Conservation (phyloP, 2,329 filamentous ascomycete genomes). For the Phialophora verrucosa region DNA sequence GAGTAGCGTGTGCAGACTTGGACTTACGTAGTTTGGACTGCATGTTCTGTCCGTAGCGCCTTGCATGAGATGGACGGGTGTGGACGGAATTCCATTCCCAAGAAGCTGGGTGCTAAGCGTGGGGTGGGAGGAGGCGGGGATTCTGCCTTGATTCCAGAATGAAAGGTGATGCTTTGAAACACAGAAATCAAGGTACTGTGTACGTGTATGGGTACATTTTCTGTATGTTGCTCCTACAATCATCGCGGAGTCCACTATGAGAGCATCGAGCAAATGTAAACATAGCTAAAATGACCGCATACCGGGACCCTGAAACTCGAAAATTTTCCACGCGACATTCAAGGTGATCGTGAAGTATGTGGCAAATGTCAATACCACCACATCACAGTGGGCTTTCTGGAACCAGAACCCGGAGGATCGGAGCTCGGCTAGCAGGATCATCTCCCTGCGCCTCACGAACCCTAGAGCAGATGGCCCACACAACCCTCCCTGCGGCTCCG, state of each 20-base stretch:
- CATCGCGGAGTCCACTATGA: neutral
- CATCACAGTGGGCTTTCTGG: neutral
- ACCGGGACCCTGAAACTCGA: neutral
- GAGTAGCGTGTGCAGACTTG: too few species aligned
- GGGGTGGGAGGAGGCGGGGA: too few species aligned
- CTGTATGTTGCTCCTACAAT: neutral
- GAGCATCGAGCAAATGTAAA: neutral
- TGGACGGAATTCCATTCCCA: neutral
- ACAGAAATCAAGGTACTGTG: neutral
- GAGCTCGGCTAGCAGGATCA: neutral
- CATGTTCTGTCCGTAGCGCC: conserved; percentile 1
- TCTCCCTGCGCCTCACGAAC: neutral
- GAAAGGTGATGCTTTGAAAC: too few species aligned
- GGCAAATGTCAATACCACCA: neutral
- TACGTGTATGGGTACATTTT: neutral
- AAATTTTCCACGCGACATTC: neutral
- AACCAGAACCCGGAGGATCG: neutral
- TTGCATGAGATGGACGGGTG: neutral
- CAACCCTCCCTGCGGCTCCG: neutral
- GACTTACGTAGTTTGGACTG: too few species aligned
- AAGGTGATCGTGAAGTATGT: neutral
- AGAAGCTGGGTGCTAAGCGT: neutral
- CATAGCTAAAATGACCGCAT: neutral
- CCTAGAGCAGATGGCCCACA: conserved; percentile 5
- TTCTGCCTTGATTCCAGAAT: too few species aligned